These are phyloP conservation scores for Micromonas commoda DNA, from an alignment of 139 green algal genomes.

Conservation along the genomic window DNA sequence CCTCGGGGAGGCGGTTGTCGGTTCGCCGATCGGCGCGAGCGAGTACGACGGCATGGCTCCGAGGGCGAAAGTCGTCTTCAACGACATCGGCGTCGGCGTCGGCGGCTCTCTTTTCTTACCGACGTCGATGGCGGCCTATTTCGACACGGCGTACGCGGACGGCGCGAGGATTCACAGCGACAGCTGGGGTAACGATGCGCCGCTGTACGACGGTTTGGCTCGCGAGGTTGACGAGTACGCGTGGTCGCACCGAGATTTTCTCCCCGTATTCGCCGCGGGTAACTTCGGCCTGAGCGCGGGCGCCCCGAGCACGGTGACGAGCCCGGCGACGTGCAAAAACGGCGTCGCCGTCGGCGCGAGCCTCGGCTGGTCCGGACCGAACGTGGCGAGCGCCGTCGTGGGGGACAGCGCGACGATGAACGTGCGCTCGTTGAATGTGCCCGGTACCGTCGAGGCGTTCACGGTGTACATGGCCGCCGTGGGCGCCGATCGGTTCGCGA, in stretches of 20 bases:
- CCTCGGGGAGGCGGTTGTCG: slow-evolving; percentile 35
- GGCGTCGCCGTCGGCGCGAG: slow-evolving; percentile 68
- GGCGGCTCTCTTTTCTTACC: slow-evolving; percentile 29
- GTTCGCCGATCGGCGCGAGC: not conserved
- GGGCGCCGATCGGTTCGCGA: not conserved
- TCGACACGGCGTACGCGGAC: slow-evolving; percentile 46
- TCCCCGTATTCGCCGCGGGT: slow-evolving; percentile 47
- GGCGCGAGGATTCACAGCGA: slow-evolving; percentile 71
- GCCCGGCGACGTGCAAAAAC: slow-evolving; percentile 77
- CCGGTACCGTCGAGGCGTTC: not conserved
- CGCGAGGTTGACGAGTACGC: slow-evolving; percentile 52
- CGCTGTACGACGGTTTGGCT: slow-evolving; percentile 61
- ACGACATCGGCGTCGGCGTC: slow-evolving; percentile 49
- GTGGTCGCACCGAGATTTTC: slow-evolving; percentile 42
- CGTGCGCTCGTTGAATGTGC: too few species aligned
- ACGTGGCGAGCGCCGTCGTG: not conserved
- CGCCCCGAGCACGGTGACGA: slow-evolving; percentile 55
- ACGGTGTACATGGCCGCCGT: not conserved
- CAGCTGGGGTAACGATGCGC: slow-evolving; percentile 70
- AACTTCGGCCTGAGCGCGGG: slow-evolving; percentile 32
- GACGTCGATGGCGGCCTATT: slow-evolving; percentile 51
- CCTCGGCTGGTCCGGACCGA: slow-evolving; percentile 28
- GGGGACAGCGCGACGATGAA: too few species aligned
- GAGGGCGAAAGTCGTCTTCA: slow-evolving; percentile 69
- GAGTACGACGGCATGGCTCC: slow-evolving; percentile 68